Evolutionary conservation across 306 rosid species (phyloP).

Genomic region (Medicago ruthenica): DNA sequence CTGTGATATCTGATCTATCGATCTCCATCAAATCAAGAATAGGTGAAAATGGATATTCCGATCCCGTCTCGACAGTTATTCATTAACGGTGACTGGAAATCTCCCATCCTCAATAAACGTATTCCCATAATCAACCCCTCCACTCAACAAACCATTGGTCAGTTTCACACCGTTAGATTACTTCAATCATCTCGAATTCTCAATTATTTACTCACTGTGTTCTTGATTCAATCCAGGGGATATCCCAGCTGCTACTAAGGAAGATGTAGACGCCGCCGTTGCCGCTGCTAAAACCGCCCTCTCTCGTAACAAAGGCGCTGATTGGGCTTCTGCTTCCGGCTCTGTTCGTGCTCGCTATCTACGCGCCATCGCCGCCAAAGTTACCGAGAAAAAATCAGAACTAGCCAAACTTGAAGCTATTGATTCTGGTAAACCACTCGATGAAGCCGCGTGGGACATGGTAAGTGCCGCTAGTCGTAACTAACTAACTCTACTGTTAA

Average conservation of each 20-base stretch:
- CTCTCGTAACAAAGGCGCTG: slow-evolving; percentile 72
- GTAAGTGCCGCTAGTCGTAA: slow-evolving; percentile 39
- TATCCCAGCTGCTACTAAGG: slow-evolving; percentile 89
- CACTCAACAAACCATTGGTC: slow-evolving; percentile 73
- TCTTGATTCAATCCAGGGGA: slow-evolving; percentile 49
- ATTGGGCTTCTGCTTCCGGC: slow-evolving; percentile 84
- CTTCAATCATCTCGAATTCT: not conserved
- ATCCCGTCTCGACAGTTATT: slow-evolving; percentile 73
- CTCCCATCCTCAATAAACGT: slow-evolving; percentile 69
- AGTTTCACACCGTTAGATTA: not conserved
- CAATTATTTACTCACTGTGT: not conserved
- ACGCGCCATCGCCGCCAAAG: slow-evolving; percentile 94
- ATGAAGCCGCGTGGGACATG: slow-evolving; percentile 94
- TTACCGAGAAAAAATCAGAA: slow-evolving; percentile 61
- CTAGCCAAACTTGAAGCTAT: slow-evolving; percentile 77
- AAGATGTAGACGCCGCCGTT: slow-evolving; percentile 88
- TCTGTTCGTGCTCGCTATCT: slow-evolving; percentile 81
- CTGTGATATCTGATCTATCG: not conserved
- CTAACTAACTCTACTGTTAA: slow-evolving; percentile 29
- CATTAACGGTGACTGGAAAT: slow-evolving; percentile 86
- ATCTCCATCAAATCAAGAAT: not conserved
- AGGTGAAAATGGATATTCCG: slow-evolving; percentile 61
- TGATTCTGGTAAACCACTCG: slow-evolving; percentile 92
- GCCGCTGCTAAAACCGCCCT: slow-evolving; percentile 80
- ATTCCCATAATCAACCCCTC: slow-evolving; percentile 86